A percentile compares a stretch with the other conserved stretches of the same genome.
phyloP scores from a whole-genome alignment of 73 alveolate species.

The Tetrahymena borealis region DNA sequence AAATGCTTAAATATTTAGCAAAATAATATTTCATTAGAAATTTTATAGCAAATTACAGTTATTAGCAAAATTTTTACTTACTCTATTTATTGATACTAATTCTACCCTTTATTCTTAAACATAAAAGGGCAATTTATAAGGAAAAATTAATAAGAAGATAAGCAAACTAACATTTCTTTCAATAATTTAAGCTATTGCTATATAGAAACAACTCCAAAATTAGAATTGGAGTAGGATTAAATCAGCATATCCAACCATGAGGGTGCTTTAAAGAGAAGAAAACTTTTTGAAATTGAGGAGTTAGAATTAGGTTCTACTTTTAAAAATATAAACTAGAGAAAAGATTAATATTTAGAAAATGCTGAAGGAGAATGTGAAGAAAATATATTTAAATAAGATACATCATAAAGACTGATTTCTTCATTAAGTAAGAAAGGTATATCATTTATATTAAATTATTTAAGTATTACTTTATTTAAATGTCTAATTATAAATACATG shows the following conservation, averaged over 20 bases:
- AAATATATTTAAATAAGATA: neutral
- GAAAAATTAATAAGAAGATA: too few species aligned
- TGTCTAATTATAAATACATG: too few species aligned
- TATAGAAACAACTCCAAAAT: neutral
- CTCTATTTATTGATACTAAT: too few species aligned
- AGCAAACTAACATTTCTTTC: too few species aligned
- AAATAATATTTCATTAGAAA: too few species aligned
- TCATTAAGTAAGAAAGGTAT: neutral
- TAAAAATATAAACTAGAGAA: neutral
- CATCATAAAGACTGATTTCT: neutral
- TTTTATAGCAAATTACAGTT: too few species aligned
- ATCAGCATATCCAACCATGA: neutral
- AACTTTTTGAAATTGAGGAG: neutral
- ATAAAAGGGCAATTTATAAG: too few species aligned
- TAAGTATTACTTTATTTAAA: too few species aligned
- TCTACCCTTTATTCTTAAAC: too few species aligned
- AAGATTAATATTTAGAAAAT: neutral
- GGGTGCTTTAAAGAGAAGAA: neutral
- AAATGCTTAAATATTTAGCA: neutral
- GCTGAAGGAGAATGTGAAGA: neutral
- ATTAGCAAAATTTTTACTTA: too few species aligned
- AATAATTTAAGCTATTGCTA: neutral
- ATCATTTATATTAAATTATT: neutral
- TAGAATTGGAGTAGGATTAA: neutral
- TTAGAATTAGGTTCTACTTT: neutral